Evolutionary conservation across 176 grass and related monocot species (phyloP).

Genomic region (Raddia distichophylla): DNA sequence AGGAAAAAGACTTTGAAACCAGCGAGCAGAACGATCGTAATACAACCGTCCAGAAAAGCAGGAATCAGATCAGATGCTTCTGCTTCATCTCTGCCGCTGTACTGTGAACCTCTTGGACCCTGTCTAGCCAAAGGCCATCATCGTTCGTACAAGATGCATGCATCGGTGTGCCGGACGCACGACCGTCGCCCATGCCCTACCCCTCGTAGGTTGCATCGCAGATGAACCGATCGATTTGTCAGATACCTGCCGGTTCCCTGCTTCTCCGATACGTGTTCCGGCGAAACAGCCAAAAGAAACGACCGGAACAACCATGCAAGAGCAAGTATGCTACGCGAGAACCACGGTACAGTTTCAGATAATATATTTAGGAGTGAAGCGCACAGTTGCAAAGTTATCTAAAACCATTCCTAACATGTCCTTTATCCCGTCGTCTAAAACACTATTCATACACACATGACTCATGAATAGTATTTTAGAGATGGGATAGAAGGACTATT

Average conservation of each 20-base stretch:
- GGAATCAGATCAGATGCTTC: not conserved
- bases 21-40: not conserved
- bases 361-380: too few relatives aligned
- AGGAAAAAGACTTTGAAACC: too few relatives aligned
- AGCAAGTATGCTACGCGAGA: too few relatives aligned
- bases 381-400: too few relatives aligned
- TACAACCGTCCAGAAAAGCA: not conserved
- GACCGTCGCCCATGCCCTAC: not conserved
- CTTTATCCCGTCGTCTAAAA: too few relatives aligned
- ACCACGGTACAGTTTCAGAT: too few relatives aligned
- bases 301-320: too few relatives aligned
- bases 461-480: too few relatives aligned
- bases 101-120: not conserved
- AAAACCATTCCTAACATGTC: too few relatives aligned
- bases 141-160: not conserved
- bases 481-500: too few relatives aligned
- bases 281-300: not conserved
- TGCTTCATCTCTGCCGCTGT: not conserved
- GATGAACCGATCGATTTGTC: slow-evolving; percentile 7
- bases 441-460: too few relatives aligned
- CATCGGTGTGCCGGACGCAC: slow-evolving; percentile 1
- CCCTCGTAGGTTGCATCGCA: not conserved
- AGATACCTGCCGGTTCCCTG: not conserved
- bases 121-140: not conserved
- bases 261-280: not conserved